Percentiles rank a stretch among this genome's conserved stretches.
Conservation (phyloP, 257 asterid genomes). For the Jacaranda mimosifolia region DNA sequence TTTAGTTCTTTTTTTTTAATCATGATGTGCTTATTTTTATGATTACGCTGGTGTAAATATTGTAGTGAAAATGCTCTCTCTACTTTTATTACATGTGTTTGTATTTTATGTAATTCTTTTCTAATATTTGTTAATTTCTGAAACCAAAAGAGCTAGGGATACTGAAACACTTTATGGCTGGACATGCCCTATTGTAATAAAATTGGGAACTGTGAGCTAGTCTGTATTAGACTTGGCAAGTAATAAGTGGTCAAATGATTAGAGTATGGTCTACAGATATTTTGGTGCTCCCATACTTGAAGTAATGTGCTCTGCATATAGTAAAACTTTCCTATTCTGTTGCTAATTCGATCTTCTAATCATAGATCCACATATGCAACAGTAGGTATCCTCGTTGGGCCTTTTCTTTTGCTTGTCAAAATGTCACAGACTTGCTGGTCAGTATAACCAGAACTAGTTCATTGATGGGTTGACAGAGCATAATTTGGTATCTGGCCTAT, state of each 20-base stretch:
- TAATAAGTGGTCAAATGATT: too few relatives aligned
- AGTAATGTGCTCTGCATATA: neutral
- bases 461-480: slow-evolving; percentile 15
- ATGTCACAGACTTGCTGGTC: slow-evolving; percentile 26
- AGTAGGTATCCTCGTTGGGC: slow-evolving; percentile 11
- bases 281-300: slow-evolving; percentile 24
- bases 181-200: slow-evolving; percentile 20
- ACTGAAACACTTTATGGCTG: slow-evolving; percentile 6
- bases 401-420: slow-evolving; percentile 24
- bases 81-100: neutral
- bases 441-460: slow-evolving; percentile 21
- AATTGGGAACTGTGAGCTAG: slow-evolving; percentile 13
- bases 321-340: neutral
- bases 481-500: slow-evolving; percentile 39
- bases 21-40: slow-evolving; percentile 14
- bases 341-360: neutral
- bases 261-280: slow-evolving; percentile 17
- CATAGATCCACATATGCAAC: neutral
- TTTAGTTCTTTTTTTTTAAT: slow-evolving; percentile 27
- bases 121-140: neutral
- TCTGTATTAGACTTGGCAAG: slow-evolving; percentile 15
- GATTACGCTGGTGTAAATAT: slow-evolving; percentile 29
- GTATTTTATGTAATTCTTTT: neutral
- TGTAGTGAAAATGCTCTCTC: neutral
- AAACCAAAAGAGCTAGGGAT: too few relatives aligned